Evolutionary conservation across 208 protist genomes (phyloP).

Genomic region (Naegleria fowleri): DNA sequence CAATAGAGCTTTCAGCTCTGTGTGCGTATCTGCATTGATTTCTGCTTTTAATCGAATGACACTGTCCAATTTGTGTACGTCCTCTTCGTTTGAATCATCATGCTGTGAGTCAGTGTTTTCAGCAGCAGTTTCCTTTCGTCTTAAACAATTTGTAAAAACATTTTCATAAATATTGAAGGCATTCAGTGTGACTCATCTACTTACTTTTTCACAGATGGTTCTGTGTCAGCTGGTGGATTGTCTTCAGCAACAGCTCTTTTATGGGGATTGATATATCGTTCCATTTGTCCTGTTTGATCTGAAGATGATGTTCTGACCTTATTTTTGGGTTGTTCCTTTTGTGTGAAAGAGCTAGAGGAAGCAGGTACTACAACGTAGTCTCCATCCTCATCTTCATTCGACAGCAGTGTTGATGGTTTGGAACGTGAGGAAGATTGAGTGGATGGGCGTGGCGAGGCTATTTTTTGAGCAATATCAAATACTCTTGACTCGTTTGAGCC

Average conservation of each 20-base stretch:
- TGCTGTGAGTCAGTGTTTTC: background rate
- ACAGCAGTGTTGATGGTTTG: background rate
- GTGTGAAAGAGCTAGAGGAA: background rate
- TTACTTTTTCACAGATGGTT: background rate
- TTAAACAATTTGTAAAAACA: background rate
- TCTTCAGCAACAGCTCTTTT: background rate
- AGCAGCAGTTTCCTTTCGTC: background rate
- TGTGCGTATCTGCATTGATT: background rate
- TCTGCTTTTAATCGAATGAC: background rate
- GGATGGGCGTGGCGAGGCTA: background rate
- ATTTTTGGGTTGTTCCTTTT: background rate
- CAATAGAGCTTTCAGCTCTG: background rate
- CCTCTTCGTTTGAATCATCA: background rate
- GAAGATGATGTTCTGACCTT: background rate
- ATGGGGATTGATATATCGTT: background rate
- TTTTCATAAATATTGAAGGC: background rate
- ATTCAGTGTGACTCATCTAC: background rate
- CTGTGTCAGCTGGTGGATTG: no score
- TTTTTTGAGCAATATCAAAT: background rate
- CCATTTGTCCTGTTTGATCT: conserved; percentile 14
- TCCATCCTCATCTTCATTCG: background rate
- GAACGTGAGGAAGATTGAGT: background rate
- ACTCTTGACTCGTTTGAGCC: background rate
- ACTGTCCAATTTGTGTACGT: background rate
- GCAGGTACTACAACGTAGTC: background rate